Evolutionary conservation across 2,329 filamentous ascomycete species (phyloP).

Genomic region (Corinectria fuckeliana): DNA sequence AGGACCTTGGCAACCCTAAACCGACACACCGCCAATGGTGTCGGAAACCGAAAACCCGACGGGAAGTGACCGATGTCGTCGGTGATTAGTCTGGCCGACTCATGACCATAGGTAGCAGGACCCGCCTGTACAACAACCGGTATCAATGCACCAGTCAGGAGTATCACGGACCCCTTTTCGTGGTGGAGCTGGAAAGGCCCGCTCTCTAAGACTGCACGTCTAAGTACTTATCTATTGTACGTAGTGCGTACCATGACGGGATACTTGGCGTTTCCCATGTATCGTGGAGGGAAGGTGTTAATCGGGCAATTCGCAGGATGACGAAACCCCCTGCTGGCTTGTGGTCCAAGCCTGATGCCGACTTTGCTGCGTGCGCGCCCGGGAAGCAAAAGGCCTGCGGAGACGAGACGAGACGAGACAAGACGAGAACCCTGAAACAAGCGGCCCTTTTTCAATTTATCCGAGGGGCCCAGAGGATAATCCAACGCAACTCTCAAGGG

Average conservation of each 20-base stretch:
- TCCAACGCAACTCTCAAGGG: not conserved
- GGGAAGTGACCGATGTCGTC: too few relatives aligned
- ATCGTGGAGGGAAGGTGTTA: not conserved
- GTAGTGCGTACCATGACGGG: not conserved
- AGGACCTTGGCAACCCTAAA: not conserved
- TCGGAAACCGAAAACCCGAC: not conserved
- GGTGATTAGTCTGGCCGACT: too few relatives aligned
- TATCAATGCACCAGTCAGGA: constrained; percentile 19
- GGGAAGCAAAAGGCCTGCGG: too few relatives aligned
- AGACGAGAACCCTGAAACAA: constrained; percentile 11
- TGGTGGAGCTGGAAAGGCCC: not conserved
- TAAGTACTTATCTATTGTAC: too few relatives aligned
- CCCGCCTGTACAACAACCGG: too few relatives aligned
- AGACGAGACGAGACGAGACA: not conserved
- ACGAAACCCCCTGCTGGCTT: not conserved
- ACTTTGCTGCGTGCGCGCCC: not conserved
- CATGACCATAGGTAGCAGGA: too few relatives aligned
- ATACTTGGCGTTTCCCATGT: not conserved
- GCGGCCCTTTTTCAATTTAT: constrained; percentile 9
- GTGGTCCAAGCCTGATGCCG: not conserved
- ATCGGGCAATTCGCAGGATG: not conserved
- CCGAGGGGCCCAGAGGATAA: constrained; percentile 2
- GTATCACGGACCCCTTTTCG: constrained; percentile 19
- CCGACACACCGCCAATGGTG: not conserved
- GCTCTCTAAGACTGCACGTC: too few relatives aligned